Evolutionary conservation across 257 asterid genomes (phyloP).

Genomic region (Coffea eugenioides): DNA sequence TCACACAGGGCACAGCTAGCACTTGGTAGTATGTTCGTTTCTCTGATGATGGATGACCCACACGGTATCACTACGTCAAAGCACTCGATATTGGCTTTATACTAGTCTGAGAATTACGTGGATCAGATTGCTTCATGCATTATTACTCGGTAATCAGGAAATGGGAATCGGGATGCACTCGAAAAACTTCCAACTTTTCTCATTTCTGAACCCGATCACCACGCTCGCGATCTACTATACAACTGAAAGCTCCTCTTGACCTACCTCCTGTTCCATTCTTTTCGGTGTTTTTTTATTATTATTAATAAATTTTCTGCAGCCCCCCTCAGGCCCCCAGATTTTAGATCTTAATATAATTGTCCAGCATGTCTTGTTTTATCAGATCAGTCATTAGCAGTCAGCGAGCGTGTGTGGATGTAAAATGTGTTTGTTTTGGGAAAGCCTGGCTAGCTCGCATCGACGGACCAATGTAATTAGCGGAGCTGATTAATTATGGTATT

Average conservation of each 20-base stretch:
- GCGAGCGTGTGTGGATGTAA: neutral
- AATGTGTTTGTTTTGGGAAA: neutral
- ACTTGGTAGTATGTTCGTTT: neutral
- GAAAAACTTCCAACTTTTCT: slow-evolving; percentile 4
- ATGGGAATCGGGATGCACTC: neutral
- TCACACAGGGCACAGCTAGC: neutral
- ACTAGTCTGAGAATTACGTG: slow-evolving; percentile 8
- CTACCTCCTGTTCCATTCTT: neutral
- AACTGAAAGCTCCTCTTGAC: slow-evolving; percentile 14
- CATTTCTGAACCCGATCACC: neutral
- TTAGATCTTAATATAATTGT: neutral
- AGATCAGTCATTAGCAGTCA: slow-evolving; percentile 3
- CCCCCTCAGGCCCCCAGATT: neutral
- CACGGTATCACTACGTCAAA: slow-evolving; percentile 7
- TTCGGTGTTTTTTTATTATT: neutral
- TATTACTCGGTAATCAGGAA: slow-evolving; percentile 13
- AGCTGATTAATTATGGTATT: neutral
- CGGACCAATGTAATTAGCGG: neutral
- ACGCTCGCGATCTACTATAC: neutral
- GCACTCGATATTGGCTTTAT: neutral
- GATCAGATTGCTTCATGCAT: slow-evolving; percentile 17
- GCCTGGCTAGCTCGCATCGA: neutral
- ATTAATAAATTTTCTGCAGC: neutral
- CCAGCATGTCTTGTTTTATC: slow-evolving; percentile 7
- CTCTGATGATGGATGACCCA: slow-evolving; percentile 1